Conservation (phyloP, 495 filamentous ascomycete species). For the Cetradonia linearis region DNA sequence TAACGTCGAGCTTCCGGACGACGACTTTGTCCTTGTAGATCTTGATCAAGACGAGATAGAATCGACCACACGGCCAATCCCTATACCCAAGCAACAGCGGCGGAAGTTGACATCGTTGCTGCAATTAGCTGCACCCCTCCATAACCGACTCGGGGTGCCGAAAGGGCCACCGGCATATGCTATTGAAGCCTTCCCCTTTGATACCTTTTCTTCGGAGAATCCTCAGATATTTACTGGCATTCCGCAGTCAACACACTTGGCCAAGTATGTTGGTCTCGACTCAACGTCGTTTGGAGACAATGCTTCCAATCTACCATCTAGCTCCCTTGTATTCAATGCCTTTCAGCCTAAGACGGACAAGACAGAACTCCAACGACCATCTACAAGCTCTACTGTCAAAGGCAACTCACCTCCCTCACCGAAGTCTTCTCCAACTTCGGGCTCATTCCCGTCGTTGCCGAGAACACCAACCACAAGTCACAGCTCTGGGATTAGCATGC, state of each 20-base stretch:
- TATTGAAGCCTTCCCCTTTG: conserved; percentile 80
- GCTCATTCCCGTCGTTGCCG: conserved; percentile 64
- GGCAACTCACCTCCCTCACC: conserved; percentile 72
- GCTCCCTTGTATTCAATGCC: conserved; percentile 71
- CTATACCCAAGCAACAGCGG: conserved; percentile 79
- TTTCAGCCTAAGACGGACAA: conserved; percentile 71
- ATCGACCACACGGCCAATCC: conserved; percentile 58
- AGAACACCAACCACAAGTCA: conserved; percentile 69
- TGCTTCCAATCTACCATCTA: conserved; percentile 43
- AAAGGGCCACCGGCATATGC: conserved; percentile 88
- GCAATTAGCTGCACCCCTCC: conserved; percentile 83
- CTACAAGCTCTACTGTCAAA: conserved; percentile 67
- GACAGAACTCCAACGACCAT: conserved; percentile 59
- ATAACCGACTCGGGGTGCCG: conserved; percentile 74
- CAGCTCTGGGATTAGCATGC: conserved; percentile 80
- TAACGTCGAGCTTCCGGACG: conserved; percentile 81
- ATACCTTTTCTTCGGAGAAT: conserved; percentile 81
- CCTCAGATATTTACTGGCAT: conserved; percentile 62
- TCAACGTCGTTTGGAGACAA: conserved; percentile 72
- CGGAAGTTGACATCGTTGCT: conserved; percentile 81
- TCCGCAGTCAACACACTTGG: conserved; percentile 58
- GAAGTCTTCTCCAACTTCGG: conserved; percentile 66
- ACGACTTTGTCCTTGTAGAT: conserved; percentile 92
- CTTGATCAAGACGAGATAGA: conserved; percentile 84
- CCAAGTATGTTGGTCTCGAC: conserved; percentile 77